Base-by-base conservation (phyloP, 2,329 filamentous ascomycete genomes). In the Nannizzia gypsea region DNA sequence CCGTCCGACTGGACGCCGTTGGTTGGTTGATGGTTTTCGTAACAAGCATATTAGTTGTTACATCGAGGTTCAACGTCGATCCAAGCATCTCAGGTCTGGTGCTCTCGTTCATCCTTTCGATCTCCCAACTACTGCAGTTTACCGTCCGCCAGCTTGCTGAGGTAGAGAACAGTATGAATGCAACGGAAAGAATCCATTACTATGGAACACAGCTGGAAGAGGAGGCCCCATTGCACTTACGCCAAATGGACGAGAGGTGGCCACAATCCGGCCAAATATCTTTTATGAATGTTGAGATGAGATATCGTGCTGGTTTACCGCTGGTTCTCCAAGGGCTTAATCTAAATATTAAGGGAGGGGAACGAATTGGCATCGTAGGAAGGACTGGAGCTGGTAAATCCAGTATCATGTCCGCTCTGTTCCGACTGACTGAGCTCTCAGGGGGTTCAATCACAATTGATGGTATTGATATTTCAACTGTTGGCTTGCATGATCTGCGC, bases 101-200 rank as follows among this genome's bases (percentile, higher is more conserved):
- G 0, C 80, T 99, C 22, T 93, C 88, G 54, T 97, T 97, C 73
- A 95, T 97, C 69, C 80, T 99, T 17, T 83, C 87, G 13, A 95
- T 96, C 68, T 90, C 95, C 17, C 89, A 95, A 72, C 90, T 96
- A 87, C 86, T 97, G 64, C 92, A 96, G 70, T 96, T 96, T 73
- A 92, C 90, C 0, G 89, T 97, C 17, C 84, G 93, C 17, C 92
- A 97, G 73, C 80, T 96, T 6, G 92, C 92, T 26, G 92, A 96
- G 72, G 90, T 97, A 6, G 92, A 97, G 73, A 97, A 96, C 74
- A 90, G 91, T 69, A 97, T 97, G 92, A 97, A 96, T 71, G 86
- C 91, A 0, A 93, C 95, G 0, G 92, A 97, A 74, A 86, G 93
- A 56, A 79, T 97, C 36, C 85, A 90, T 70, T 90, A 95, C 76